Evolutionary conservation across 2,329 filamentous ascomycete genomes (phyloP), one percentile per base, ranked within the genome.

Genomic region (Colletotrichum tropicicola): DNA sequence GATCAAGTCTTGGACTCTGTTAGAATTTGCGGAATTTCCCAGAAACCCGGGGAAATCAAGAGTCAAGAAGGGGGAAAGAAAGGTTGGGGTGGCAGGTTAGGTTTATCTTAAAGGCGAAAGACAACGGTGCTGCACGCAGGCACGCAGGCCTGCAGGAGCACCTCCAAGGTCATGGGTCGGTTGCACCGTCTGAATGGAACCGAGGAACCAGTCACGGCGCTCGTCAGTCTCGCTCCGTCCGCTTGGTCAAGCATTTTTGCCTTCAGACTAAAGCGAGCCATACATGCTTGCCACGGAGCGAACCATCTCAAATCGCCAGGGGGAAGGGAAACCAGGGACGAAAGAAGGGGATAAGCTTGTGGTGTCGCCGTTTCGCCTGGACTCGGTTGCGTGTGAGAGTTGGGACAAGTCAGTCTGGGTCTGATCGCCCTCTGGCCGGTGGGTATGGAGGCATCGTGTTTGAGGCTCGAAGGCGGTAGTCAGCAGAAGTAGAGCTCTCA

Each of bases 301-400:
- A 54, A 54, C 30, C 61, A 65, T 61, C 57, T 61, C 62, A 54
- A 45, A 61, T 55, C 43, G 44, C 21, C 27, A 5, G 43, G 43
- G 43, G 28, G 37, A 49, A 13, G 6, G 19, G 5, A 21, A 5
- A 57, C 21, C 54, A 65, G 49, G 48, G 28, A 62, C 23, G 57
- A 51, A 55, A 27, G 27, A 47, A 58, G 61, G 44, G 44, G 49
- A 65, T 51, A 52, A 53, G 52, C 63, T 48, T 58, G 59, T 59
- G 48, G 52, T 59, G 63, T 65, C 43, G 52, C 47, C 49, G 65
- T 67, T 66, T 67, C 65, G 62, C 30, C 52, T 48, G 52, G 35
- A 62, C 51, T 61, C 55, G 45, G 45, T 57, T 48, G 56, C 61
- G 65, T 67, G 57, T 32, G 65, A 66, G 62, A 61, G 35, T 66